Base-by-base conservation (phyloP, 2,329 filamentous ascomycete species). In the Colletotrichum spinosum region DNA sequence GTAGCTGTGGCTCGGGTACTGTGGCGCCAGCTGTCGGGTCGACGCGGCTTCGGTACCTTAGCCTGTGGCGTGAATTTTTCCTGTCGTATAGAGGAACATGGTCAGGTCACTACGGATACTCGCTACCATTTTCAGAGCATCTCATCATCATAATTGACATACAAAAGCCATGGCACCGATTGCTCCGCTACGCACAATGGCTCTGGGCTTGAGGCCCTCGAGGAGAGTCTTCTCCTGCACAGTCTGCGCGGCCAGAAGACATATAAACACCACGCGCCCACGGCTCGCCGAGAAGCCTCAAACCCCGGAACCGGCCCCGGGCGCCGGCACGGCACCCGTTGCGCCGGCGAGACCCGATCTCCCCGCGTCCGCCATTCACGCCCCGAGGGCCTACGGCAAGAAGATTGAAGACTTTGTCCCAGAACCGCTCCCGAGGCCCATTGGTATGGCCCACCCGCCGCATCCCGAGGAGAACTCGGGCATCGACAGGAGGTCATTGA, bases 401-500 rank as follows among this genome's bases (percentile, higher is more conserved):
- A 81, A 82, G 13, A 71, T 83, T 35, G 78, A 83, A 2, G 74
- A 81, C 37, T 91, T 90, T 72, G 86, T 81, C 9, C 88, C 88
- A 6, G 85, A 83, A 71, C 85, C 84, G 15, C 79, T 92, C 46
- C 79, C 83, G 44, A 88, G 93, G 42, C 95, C 96, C 12, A 95
- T 99, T 70, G 96, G 96, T 68, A 88, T 97, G 78, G 83, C 84
- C 10, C 79, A 87, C 42, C 91, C 94, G 2, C 96, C 96, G 0
- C 80, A 84, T 63, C 80, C 87, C 11, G 93, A 93, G 65, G 90
- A 98, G 76, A 97, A 98, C 79, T 90, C 89, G 2, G 94, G 94
- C 57, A 77, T 92, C 67, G 92, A 97, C 72, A 73, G 71, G 15
- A 88, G 94, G 45, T 84, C 89, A 1, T 76, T 92, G 68, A 82